Evolutionary conservation across 2,329 filamentous ascomycete genomes (phyloP).

Genomic region (Hypoxylon sp.): DNA sequence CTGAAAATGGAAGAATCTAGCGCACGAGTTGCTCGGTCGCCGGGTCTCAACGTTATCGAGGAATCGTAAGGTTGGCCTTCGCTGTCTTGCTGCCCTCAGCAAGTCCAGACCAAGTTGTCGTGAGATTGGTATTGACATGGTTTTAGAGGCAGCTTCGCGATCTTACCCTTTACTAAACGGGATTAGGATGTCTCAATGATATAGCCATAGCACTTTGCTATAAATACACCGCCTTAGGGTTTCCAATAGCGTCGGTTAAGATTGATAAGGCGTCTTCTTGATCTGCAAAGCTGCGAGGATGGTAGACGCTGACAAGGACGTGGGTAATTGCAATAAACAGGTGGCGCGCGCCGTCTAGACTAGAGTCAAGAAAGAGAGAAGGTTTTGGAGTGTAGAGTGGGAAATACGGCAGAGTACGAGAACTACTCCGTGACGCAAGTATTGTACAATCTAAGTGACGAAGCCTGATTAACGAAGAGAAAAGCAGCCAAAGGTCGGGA

Average conservation of each 20-base stretch:
- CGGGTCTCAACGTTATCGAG: constrained; percentile 33
- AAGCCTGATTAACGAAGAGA: background rate
- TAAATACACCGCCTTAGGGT: constrained; percentile 7
- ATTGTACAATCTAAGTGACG: constrained; percentile 3
- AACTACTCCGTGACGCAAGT: constrained; percentile 5
- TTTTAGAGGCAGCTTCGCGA: background rate
- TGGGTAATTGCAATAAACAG: background rate
- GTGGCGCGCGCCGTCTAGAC: constrained; percentile 2
- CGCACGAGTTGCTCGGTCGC: constrained; percentile 16
- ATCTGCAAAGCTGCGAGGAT: constrained; percentile 1
- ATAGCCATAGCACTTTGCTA: constrained; percentile 38
- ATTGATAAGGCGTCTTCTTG: constrained; percentile 8
- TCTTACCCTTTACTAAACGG: constrained; percentile 17
- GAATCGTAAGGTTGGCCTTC: constrained; percentile 32
- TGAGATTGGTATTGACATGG: constrained; percentile 43
- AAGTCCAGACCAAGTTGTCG: constrained; percentile 40
- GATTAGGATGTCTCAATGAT: background rate
- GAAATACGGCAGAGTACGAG: background rate
- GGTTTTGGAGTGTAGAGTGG: background rate
- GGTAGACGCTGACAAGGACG: background rate
- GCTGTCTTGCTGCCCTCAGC: constrained; percentile 34
- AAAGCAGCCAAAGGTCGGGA: background rate
- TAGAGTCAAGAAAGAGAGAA: constrained; percentile 4
- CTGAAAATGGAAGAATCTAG: constrained; percentile 39
- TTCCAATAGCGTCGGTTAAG: background rate